These are phyloP conservation scores for Blastobotrys chiropterorum DNA, from an alignment of 805 yeast genomes.

Conservation along the genomic window DNA sequence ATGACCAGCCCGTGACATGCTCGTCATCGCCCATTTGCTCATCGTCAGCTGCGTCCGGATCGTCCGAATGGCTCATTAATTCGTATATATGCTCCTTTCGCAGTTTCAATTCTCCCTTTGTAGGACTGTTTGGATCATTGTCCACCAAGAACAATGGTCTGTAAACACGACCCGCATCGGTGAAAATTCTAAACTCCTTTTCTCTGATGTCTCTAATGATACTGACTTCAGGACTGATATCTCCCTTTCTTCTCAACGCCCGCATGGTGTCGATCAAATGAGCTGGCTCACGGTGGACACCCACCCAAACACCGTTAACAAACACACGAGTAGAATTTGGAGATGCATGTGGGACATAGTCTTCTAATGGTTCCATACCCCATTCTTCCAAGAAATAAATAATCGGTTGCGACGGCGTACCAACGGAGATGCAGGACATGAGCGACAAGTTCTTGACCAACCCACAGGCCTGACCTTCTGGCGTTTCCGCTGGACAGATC, in stretches of 20 bases:
- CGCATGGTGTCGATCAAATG: slow-evolving; percentile 85
- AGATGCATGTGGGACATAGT: slow-evolving; percentile 86
- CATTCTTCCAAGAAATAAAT: slow-evolving; percentile 91
- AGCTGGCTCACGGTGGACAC: slow-evolving; percentile 96
- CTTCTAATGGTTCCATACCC: slow-evolving; percentile 98
- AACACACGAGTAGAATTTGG: slow-evolving; percentile 91
- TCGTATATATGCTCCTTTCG: slow-evolving; percentile 78
- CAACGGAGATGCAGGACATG: slow-evolving; percentile 97
- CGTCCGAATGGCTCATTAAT: slow-evolving; percentile 47
- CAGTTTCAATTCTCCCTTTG: slow-evolving; percentile 71
- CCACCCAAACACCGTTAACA: slow-evolving; percentile 99
- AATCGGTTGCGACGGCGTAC: slow-evolving; percentile 94
- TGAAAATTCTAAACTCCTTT: slow-evolving; percentile 89
- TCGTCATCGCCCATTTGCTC: slow-evolving; percentile 44
- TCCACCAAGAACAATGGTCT: slow-evolving; percentile 94
- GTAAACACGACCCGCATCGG: slow-evolving; percentile 98
- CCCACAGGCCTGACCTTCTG: slow-evolving; percentile 99
- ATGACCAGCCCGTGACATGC: slow-evolving; percentile 72
- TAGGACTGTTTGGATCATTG: slow-evolving; percentile 46
- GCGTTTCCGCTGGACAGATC: slow-evolving; percentile 99
- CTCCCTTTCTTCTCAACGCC: slow-evolving; percentile 88
- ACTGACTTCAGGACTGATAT: slow-evolving; percentile 92
- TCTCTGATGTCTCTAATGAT: slow-evolving; percentile 96
- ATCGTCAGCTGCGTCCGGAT: slow-evolving; percentile 14
- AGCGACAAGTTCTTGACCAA: slow-evolving; percentile 91